A percentile compares a stretch with the other conserved stretches of the same genome.
Conservation (phyloP, 352 stramenopile genomes). For the Peronospora tabacina region DNA sequence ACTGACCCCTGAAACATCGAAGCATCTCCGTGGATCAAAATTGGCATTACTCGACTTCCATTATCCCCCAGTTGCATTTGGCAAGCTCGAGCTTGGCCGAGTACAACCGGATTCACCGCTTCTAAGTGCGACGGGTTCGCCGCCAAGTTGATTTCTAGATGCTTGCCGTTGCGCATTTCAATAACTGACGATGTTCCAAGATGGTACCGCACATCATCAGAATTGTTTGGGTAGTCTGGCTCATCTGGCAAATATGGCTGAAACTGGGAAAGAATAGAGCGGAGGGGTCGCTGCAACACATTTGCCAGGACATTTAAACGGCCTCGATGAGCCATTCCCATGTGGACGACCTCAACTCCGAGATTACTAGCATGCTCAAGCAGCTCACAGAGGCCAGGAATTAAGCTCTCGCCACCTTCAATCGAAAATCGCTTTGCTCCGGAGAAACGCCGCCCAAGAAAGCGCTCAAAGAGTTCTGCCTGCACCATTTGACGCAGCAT, state of each 20-base stretch:
- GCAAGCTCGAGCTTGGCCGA: constrained; percentile 92
- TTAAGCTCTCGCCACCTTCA: constrained; percentile 94
- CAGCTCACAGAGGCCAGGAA: constrained; percentile 92
- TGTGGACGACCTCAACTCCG: constrained; percentile 95
- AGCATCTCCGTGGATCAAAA: constrained; percentile 98
- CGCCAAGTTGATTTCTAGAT: constrained; percentile 83
- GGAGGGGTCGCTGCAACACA: constrained; percentile 95
- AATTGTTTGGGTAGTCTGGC: constrained; percentile 81
- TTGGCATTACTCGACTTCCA: constrained; percentile 88
- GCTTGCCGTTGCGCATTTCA: constrained; percentile 54
- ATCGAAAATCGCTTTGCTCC: constrained; percentile 97
- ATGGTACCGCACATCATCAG: constrained; percentile 85
- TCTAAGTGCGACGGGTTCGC: constrained; percentile 99
- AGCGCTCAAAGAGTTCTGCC: constrained; percentile 96
- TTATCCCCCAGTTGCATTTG: constrained; percentile 83
- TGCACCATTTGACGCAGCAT: constrained; percentile 94
- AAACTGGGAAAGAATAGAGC: constrained; percentile 89
- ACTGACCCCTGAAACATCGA: constrained; percentile 86
- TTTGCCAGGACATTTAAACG: constrained; percentile 98
- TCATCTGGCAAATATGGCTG: constrained; percentile 82
- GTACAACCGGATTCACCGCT: constrained; percentile 95
- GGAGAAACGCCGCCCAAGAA: constrained; percentile 92
- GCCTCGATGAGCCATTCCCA: constrained; percentile 98
- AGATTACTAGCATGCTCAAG: constrained; percentile 93
- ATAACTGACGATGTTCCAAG: constrained; percentile 72